Base-by-base conservation (phyloP, 2,329 filamentous ascomycete species). In the Aspergillus sp. region DNA sequence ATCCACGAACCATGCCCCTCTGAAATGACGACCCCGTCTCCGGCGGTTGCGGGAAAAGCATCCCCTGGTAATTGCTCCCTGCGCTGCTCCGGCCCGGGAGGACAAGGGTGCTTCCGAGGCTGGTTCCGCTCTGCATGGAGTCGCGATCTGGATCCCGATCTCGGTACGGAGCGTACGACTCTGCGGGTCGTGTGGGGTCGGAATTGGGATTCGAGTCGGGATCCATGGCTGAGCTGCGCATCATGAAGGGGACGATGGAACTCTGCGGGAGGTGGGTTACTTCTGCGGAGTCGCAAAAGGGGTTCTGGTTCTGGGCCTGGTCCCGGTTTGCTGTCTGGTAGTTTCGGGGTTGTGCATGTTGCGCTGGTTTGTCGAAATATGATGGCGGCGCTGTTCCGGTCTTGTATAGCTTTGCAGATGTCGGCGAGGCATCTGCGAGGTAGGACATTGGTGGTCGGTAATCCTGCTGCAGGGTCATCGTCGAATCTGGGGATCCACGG, bases 71-170 rank as follows among this genome's bases (percentile, higher is more conserved):
- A 38, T 68, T 69, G 30, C 69, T 72, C 1, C 69, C 64, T 7
- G 61, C 45, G 54, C 70, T 71, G 41, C 61, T 69, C 28, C 68
- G 63, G 7, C 71, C 70, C 0, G 72, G 72, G 3, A 74, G 68
- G 13, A 72, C 54, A 46, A 75, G 66, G 1, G 73, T 75, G 59
- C 72, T 73, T 23, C 71, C 71, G 17, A 68, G 57, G 34, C 70
- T 72, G 23, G 59, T 61, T n/a, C 66, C 62, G 47, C 68, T 64
- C 34, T 64, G 58, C 19, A 67, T 54, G n/a, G 65, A 67, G 34
- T 41, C 34, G 13, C 34, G 15, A 15, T 41, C 34, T 15, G 4
- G 34, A 41, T 41, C 34, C 13, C 34, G 9, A 6, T 47, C 45
- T 7, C 63, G 51, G 17, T 66, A 56, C 2, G 53, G 13, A 23